These are phyloP conservation scores for Taphrina sp. DNA, from an alignment of 1,139 yeast species.

Conservation along the genomic window DNA sequence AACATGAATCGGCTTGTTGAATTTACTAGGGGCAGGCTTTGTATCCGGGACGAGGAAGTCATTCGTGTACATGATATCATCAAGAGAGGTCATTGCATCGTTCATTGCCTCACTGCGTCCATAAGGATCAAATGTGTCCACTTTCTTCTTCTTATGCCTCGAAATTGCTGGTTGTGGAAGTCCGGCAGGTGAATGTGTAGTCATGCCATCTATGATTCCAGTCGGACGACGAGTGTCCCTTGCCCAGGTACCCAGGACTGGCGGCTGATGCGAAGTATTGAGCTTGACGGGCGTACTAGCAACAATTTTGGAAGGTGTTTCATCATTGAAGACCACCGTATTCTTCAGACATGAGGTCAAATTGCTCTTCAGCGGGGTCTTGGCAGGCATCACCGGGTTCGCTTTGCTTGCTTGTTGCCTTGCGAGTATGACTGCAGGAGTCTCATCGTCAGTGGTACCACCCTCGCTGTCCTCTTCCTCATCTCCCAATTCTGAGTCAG, in stretches of 20 bases:
- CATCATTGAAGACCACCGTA: constrained; percentile 11
- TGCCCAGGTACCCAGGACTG: constrained; percentile 33
- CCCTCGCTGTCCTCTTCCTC: constrained; percentile 9
- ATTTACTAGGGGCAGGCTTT: constrained; percentile 11
- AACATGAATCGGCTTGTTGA: constrained; percentile 10
- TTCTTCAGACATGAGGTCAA: constrained; percentile 30
- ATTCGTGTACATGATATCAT: constrained; percentile 32
- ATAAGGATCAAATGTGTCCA: constrained; percentile 2
- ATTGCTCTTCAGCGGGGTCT: constrained; percentile 10
- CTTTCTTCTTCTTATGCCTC: background rate
- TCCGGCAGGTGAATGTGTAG: constrained; percentile 21
- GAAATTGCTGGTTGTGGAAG: constrained; percentile 1
- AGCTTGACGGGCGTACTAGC: constrained; percentile 13
- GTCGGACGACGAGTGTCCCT: constrained; percentile 30
- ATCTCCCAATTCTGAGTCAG: constrained; percentile 6
- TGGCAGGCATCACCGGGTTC: constrained; percentile 22
- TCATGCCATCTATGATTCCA: constrained; percentile 31
- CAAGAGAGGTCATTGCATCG: constrained; percentile 27
- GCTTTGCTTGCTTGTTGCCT: constrained; percentile 15
- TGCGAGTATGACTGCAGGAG: constrained; percentile 13
- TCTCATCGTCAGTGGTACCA: constrained; percentile 26
- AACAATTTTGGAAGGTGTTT: constrained; percentile 18
- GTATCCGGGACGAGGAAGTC: constrained; percentile 12
- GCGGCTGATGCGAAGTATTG: constrained; percentile 29
- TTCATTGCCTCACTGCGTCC: constrained; percentile 12